Percentiles rank a stretch among this genome's conserved stretches.
These are phyloP conservation scores for Chlorella ohadii DNA, from an alignment of 139 green algal genomes.

Conservation along the genomic window DNA sequence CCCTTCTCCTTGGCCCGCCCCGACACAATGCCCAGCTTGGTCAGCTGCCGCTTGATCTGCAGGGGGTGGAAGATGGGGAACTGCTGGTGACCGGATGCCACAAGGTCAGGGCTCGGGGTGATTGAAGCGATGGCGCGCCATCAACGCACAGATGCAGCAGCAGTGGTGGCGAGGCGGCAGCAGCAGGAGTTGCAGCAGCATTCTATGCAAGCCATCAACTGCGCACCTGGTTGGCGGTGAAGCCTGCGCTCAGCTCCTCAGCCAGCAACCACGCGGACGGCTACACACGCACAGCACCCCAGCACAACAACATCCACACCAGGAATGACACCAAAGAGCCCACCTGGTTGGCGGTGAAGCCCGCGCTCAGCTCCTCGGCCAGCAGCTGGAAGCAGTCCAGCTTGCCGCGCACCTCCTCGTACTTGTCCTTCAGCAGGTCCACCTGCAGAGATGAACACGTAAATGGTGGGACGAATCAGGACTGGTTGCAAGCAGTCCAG, in stretches of 20 bases:
- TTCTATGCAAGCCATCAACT: neutral
- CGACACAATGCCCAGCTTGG: conserved; percentile 1
- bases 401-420: conserved; percentile 19
- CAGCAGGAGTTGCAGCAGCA: neutral
- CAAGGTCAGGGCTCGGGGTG: too few relatives aligned
- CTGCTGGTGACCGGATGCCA: neutral
- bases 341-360: too few relatives aligned
- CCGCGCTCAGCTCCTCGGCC: conserved; percentile 3
- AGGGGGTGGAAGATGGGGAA: neutral
- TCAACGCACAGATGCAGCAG: too few relatives aligned
- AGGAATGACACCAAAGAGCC: too few relatives aligned
- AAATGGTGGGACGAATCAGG: too few relatives aligned
- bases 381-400: conserved; percentile 25
- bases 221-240: conserved; percentile 34
- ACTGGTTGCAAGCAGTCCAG: too few relatives aligned
- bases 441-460: too few relatives aligned
- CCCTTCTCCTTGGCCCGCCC: neutral
- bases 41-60: conserved; percentile 29
- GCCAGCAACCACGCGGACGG: too few relatives aligned
- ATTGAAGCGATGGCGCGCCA: too few relatives aligned
- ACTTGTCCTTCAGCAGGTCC: conserved; percentile 5
- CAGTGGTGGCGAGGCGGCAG: too few relatives aligned
- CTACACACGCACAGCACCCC: too few relatives aligned
- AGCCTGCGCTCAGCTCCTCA: conserved; percentile 23
- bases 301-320: too few relatives aligned